These are phyloP conservation scores for Sporobolomyces pararoseus DNA, from an alignment of 768 basidiomycete species.

Conservation along the genomic window DNA sequence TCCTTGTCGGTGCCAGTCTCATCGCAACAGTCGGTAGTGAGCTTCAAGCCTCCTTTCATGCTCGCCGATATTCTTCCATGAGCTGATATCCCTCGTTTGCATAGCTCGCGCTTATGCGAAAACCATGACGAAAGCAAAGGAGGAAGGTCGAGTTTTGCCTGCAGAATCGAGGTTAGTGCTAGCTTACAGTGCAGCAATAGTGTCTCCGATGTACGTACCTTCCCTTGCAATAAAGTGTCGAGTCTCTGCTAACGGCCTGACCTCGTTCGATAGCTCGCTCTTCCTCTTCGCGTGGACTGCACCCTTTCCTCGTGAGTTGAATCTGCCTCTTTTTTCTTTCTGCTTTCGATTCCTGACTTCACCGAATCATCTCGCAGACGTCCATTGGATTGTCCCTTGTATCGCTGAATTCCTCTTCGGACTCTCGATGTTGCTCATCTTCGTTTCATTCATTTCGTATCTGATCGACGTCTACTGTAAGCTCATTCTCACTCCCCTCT, in stretches of 20 bases:
- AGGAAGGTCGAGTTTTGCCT: not conserved
- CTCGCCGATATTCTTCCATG: not conserved
- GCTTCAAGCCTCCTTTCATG: not conserved
- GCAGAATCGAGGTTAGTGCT: slow-evolving; percentile 23
- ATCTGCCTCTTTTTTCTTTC: too few species aligned
- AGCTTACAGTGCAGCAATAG: slow-evolving; percentile 2
- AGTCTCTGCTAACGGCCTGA: not conserved
- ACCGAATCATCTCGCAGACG: not conserved
- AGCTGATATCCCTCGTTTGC: not conserved
- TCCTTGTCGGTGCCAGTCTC: slow-evolving; percentile 22
- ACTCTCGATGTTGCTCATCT: slow-evolving; percentile 27
- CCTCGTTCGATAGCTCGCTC: slow-evolving; percentile 10
- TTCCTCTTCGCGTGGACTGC: slow-evolving; percentile 37
- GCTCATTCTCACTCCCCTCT: not conserved
- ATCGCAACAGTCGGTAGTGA: slow-evolving; percentile 13
- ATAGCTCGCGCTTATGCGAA: slow-evolving; percentile 3
- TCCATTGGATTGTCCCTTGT: slow-evolving; percentile 38
- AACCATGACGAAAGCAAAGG: not conserved
- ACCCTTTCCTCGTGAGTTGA: slow-evolving; percentile 6
- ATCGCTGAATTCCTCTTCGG: slow-evolving; percentile 37
- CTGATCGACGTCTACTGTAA: slow-evolving; percentile 9
- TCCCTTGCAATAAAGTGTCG: not conserved
- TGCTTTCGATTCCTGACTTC: too few species aligned
- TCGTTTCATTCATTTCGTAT: slow-evolving; percentile 32
- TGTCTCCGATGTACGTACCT: slow-evolving; percentile 5